Base-by-base conservation (phyloP, 106 monocot genomes). In the Dactylorhiza incarnata region DNA sequence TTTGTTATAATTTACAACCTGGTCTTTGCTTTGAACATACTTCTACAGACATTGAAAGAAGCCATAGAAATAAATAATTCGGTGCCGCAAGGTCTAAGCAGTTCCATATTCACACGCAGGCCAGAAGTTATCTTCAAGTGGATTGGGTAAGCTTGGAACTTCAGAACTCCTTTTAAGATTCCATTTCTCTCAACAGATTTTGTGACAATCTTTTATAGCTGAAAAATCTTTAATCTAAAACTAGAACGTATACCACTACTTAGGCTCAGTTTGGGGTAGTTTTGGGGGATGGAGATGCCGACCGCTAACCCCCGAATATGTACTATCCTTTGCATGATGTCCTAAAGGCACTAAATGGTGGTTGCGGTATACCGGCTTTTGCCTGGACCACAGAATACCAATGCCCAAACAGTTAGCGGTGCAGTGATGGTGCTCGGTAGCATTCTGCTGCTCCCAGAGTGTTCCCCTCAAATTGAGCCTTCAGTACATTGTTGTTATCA, bases 51-150 rank as follows among this genome's bases (percentile, higher is more conserved):
- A 68, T 80, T 96, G 78, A 91, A 89, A 44, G 96, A 96, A 84
- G 96, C 96, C 72, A 89, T 96, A 77, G 93, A 93, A 48, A 87
- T 93, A 45, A 96, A 96, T 82, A 96, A 96, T 71, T 91, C 90
- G 16, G 96, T 96, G 6, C 87, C 93, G 29, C 96, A 96, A 89
- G 96, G 96, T 61, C 81, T 93, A 77, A 96, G 96, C 84, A 96
- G 96, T 76, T 96, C 96, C 44, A 91, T 96, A 73, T 96, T 93
- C 78, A 93, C 96, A 20, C 85, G 83, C 56, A 85, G 73, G 54
- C 93, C 96, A 54, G 96, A 93, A 69, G 26, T 85, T 53, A 91
- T 96, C 25, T 96, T 96, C 81, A 91, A 87, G 81, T 96, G 96
- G 96, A 86, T 93, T 73, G 96, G 96, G 96, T 93, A 83, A 86